Conservation (phyloP, 257 asterid species). For the Solanum dulcamara region DNA sequence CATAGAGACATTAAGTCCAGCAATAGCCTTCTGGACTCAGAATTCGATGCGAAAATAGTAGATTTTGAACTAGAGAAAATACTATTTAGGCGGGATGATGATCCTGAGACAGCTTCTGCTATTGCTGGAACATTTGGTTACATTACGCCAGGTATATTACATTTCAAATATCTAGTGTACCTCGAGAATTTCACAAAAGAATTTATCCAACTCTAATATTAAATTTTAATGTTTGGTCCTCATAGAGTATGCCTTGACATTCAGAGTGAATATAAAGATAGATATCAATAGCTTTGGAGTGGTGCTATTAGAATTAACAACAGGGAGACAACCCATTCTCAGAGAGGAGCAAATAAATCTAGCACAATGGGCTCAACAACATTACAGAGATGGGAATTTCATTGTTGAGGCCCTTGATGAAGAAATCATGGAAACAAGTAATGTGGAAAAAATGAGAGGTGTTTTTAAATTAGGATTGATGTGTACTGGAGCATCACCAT, state of each 20-base stretch:
- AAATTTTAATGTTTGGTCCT: background rate
- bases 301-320: conserved; percentile 28
- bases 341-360: conserved; percentile 56
- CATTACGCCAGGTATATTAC: conserved; percentile 44
- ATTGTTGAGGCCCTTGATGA: conserved; percentile 29
- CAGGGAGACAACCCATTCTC: conserved; percentile 38
- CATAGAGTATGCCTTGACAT: conserved; percentile 62
- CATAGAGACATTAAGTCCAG: conserved; percentile 62
- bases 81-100: conserved; percentile 19
- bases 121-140: conserved; percentile 63
- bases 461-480: conserved; percentile 55
- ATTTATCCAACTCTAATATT: background rate
- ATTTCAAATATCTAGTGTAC: background rate
- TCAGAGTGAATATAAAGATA: conserved; percentile 19
- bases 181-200: background rate
- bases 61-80: conserved; percentile 56
- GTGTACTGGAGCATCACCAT: conserved; percentile 52
- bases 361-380: conserved; percentile 79
- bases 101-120: conserved; percentile 34
- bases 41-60: conserved; percentile 42
- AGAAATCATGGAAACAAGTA: conserved; percentile 28
- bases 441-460: conserved; percentile 34
- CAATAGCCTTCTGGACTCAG: conserved; percentile 46
- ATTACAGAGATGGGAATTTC: conserved; percentile 33
- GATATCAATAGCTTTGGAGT: conserved; percentile 32